These are phyloP conservation scores for Taiozyma sp. DNA, from an alignment of 1,139 yeast species.

Conservation along the genomic window DNA sequence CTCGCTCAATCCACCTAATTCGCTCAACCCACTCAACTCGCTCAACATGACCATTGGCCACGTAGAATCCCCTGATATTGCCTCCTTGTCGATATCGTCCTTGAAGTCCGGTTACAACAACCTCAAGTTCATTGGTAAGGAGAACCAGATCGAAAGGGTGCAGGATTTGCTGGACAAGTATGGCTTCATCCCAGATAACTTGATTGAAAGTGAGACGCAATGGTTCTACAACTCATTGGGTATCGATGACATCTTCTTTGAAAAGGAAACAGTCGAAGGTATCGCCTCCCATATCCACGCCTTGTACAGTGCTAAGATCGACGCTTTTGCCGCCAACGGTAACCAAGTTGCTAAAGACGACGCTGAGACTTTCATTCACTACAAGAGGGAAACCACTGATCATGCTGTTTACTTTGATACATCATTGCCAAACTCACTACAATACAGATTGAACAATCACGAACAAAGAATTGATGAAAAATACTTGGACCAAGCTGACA, in stretches of 20 bases:
- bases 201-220: conserved; percentile 80
- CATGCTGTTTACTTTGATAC: conserved; percentile 94
- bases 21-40: neutral
- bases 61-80: conserved; percentile 29
- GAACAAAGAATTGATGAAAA: conserved; percentile 76
- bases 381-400: conserved; percentile 67
- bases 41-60: conserved; percentile 4
- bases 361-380: conserved; percentile 59
- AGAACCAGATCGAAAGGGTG: conserved; percentile 75
- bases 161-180: conserved; percentile 76
- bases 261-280: conserved; percentile 75
- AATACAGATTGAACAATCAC: conserved; percentile 37
- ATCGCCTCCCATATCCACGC: conserved; percentile 83
- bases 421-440: conserved; percentile 28
- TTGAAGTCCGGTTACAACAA: conserved; percentile 60
- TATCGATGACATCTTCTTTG: conserved; percentile 89
- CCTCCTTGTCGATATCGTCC: conserved; percentile 34
- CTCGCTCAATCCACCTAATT: neutral
- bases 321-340: conserved; percentile 56
- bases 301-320: conserved; percentile 87
- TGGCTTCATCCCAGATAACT: conserved; percentile 85
- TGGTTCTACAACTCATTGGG: conserved; percentile 91
- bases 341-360: conserved; percentile 32
- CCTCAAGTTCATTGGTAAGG: conserved; percentile 75
- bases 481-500: conserved; percentile 51